Conservation (phyloP, 495 filamentous ascomycete species). For the Chaetomium cochliodes region DNA sequence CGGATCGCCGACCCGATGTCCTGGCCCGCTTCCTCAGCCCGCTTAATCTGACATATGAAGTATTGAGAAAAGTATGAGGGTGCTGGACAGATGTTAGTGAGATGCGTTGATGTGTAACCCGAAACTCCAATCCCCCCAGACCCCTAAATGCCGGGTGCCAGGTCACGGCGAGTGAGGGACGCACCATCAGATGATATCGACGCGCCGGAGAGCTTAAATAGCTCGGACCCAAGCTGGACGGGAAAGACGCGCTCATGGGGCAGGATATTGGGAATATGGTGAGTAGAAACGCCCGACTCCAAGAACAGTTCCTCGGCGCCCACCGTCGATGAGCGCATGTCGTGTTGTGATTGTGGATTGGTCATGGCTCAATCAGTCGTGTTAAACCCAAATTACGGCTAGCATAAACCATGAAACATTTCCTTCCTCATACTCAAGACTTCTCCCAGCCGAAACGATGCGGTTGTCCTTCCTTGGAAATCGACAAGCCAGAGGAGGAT, state of each 20-base stretch:
- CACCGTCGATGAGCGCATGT: neutral
- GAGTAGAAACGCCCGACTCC: slow-evolving; percentile 19
- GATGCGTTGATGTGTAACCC: neutral
- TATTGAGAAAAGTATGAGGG: slow-evolving; percentile 97
- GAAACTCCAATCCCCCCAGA: too few species aligned
- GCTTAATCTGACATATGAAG: slow-evolving; percentile 78
- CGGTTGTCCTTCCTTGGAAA: neutral
- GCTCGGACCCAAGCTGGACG: slow-evolving; percentile 88
- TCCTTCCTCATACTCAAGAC: neutral
- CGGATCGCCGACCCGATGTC: slow-evolving; percentile 48
- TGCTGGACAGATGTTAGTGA: slow-evolving; percentile 53
- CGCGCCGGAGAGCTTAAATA: slow-evolving; percentile 92
- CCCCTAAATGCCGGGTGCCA: too few species aligned
- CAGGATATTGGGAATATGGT: slow-evolving; percentile 57
- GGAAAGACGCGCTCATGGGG: slow-evolving; percentile 76
- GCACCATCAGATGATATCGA: slow-evolving; percentile 93
- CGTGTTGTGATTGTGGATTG: neutral
- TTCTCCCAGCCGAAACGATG: neutral
- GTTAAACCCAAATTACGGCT: neutral
- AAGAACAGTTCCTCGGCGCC: slow-evolving; percentile 8
- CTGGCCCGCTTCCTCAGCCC: slow-evolving; percentile 56
- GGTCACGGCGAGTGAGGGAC: slow-evolving; percentile 39
- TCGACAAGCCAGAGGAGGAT: too few species aligned
- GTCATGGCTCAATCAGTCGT: neutral
- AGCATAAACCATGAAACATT: neutral